These are phyloP conservation scores for Pyracantha coccinea DNA, from an alignment of 331 rosid species.

Conservation along the genomic window DNA sequence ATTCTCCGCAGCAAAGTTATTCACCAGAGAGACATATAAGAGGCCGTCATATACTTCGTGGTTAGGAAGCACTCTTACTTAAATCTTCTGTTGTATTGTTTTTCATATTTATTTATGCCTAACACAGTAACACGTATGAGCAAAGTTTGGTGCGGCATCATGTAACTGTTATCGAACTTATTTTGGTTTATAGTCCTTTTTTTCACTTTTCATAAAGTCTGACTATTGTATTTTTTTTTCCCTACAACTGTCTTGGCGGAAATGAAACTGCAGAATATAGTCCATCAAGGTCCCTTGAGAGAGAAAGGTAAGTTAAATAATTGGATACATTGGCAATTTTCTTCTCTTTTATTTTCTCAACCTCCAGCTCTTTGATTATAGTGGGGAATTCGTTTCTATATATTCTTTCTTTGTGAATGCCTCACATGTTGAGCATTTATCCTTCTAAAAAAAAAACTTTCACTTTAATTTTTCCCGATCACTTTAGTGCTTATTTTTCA, in stretches of 20 bases:
- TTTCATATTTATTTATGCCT: background rate
- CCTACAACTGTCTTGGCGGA: conserved; percentile 22
- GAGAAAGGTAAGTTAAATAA: conserved; percentile 35
- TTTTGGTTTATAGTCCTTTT: background rate
- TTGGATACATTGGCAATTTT: background rate
- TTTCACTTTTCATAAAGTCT: background rate
- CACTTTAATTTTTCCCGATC: conserved; percentile 7
- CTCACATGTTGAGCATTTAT: background rate
- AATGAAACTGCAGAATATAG: conserved; percentile 57
- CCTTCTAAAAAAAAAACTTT: background rate
- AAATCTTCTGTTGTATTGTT: background rate
- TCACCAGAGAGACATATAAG: conserved; percentile 66
- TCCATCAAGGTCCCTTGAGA: conserved; percentile 62
- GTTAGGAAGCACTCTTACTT: conserved; percentile 33
- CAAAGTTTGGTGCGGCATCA: background rate
- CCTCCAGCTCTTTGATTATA: background rate
- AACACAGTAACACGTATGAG: background rate
- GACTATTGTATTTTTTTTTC: background rate
- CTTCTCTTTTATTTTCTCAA: background rate
- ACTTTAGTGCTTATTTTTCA: background rate
- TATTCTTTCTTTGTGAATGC: background rate
- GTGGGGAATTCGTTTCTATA: background rate
- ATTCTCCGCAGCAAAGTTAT: conserved; percentile 48
- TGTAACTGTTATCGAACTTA: background rate
- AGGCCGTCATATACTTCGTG: conserved; percentile 41